Evolutionary conservation across 768 basidiomycete species (phyloP).

Genomic region (Tylopilus rubrobrunneus): DNA sequence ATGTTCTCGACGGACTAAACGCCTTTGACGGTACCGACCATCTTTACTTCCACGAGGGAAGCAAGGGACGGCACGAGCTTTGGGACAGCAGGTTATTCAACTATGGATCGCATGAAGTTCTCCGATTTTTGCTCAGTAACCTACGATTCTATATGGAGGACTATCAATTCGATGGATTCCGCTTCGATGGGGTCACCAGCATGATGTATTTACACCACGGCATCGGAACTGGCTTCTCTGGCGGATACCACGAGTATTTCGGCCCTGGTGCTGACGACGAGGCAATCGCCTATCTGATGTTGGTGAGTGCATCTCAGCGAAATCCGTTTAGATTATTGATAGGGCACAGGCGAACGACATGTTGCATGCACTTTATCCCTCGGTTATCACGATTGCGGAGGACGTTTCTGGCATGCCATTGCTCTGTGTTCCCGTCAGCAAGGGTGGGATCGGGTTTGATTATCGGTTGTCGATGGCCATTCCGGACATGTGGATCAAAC

Average conservation of each 20-base stretch:
- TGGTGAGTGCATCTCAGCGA: slow-evolving; percentile 50
- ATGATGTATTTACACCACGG: slow-evolving; percentile 99
- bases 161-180: slow-evolving; percentile 94
- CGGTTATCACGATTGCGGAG: slow-evolving; percentile 89
- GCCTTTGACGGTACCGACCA: slow-evolving; percentile 97
- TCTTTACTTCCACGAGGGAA: slow-evolving; percentile 93
- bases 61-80: slow-evolving; percentile 86
- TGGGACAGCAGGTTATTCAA: slow-evolving; percentile 99
- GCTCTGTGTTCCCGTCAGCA: slow-evolving; percentile 69
- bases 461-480: slow-evolving; percentile 98
- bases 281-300: slow-evolving; percentile 94
- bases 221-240: slow-evolving; percentile 95
- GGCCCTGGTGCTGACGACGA: slow-evolving; percentile 81
- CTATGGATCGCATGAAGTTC: slow-evolving; percentile 90
- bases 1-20: slow-evolving; percentile 93
- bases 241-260: slow-evolving; percentile 98
- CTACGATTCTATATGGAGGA: slow-evolving; percentile 94
- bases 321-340: slow-evolving; percentile 3
- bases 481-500: slow-evolving; percentile 99
- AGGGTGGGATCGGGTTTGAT: slow-evolving; percentile 95
- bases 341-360: slow-evolving; percentile 82
- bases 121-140: slow-evolving; percentile 93
- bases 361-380: slow-evolving; percentile 77
- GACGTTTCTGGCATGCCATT: slow-evolving; percentile 99
- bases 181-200: slow-evolving; percentile 98